Percentiles rank a stretch among this genome's conserved stretches.
Conservation (phyloP, 163 green algal species). For the Chlorella variabilis region DNA sequence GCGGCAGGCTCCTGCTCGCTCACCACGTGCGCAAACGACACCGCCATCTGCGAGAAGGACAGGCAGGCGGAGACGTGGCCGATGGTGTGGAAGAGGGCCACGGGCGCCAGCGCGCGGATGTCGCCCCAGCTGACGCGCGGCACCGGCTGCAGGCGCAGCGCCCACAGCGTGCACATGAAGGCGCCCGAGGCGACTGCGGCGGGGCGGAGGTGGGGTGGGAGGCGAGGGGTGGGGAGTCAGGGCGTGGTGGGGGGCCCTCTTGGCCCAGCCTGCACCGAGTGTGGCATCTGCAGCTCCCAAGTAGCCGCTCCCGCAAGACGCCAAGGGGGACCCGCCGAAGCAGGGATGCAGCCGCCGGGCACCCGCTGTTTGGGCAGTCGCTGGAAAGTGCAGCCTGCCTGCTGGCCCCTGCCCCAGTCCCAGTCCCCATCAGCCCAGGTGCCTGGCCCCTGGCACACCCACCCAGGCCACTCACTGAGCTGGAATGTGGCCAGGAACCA, state of each 20-base stretch:
- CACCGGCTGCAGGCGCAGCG: conserved; percentile 72
- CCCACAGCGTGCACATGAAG: conserved; percentile 91
- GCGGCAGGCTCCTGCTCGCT: background rate
- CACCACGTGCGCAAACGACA: conserved; percentile 93
- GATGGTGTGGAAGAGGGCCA: conserved; percentile 90
- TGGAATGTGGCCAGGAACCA: conserved; percentile 93
- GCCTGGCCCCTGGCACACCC: too few species aligned
- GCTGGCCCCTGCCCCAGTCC: too few species aligned
- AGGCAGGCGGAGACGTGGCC: conserved; percentile 92
- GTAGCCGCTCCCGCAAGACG: too few species aligned
- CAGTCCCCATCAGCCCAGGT: too few species aligned
- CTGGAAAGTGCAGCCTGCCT: too few species aligned
- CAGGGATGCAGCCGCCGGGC: background rate
- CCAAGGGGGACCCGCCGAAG: too few species aligned
- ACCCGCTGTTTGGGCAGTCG: too few species aligned
- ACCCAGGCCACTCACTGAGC: conserved; percentile 60
- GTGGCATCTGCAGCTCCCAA: too few species aligned
- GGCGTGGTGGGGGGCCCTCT: background rate
- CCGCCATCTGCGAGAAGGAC: conserved; percentile 88
- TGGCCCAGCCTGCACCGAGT: too few species aligned
- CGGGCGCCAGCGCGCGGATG: conserved; percentile 80
- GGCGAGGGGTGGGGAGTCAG: background rate
- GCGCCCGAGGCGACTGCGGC: conserved; percentile 49
- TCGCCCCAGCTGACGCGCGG: conserved; percentile 73
- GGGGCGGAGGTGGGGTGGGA: conserved; percentile 26